Conservation (phyloP, 768 basidiomycete species). For the Trametes cingulata region DNA sequence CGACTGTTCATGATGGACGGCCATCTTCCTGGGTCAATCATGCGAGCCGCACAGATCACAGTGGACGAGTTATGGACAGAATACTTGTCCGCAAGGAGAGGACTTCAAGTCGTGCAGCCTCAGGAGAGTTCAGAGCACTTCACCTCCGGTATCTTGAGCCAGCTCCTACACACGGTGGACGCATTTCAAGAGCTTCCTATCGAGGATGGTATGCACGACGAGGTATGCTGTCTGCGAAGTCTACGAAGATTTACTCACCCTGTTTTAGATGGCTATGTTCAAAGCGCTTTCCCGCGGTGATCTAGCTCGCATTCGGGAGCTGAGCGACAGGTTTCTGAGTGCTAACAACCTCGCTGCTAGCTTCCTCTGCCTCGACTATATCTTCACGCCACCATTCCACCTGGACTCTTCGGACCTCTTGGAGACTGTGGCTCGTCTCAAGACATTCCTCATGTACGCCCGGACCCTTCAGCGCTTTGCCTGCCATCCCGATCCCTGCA, state of each 20-base stretch:
- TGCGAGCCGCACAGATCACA: constrained; percentile 40
- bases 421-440: background rate
- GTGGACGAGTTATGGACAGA: constrained; percentile 47
- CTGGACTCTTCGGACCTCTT: background rate
- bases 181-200: background rate
- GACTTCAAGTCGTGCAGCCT: background rate
- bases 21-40: constrained; percentile 29
- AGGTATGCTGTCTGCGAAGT: background rate
- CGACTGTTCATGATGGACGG: constrained; percentile 43
- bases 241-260: background rate
- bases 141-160: constrained; percentile 25
- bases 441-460: background rate
- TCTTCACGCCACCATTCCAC: background rate
- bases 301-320: constrained; percentile 28
- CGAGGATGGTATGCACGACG: background rate
- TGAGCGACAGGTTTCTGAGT: constrained; percentile 35
- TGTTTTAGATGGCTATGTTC: background rate
- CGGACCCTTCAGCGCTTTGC: constrained; percentile 28
- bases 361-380: constrained; percentile 2
- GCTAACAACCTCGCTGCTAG: constrained; percentile 34
- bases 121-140: background rate
- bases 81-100: constrained; percentile 40
- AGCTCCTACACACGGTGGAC: background rate
- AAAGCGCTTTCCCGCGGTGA: constrained; percentile 11
- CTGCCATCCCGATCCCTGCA: background rate